These are phyloP conservation scores for Paxillus ammoniavirescens DNA, from an alignment of 768 basidiomycete species.

Conservation along the genomic window DNA sequence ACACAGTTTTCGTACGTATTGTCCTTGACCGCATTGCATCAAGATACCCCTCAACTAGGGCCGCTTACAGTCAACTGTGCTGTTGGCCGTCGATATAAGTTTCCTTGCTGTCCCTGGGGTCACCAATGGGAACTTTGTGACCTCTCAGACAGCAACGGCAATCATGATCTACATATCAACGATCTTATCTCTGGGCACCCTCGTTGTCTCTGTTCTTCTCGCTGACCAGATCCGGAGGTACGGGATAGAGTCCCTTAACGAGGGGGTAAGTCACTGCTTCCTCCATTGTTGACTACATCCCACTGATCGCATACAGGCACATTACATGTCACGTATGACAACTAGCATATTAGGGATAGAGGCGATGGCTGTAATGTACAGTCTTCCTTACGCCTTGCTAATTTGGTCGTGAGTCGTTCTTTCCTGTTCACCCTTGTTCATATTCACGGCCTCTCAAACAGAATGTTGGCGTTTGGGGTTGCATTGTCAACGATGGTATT, in stretches of 20 bases:
- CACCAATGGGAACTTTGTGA: neutral
- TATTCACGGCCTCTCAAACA: slow-evolving; percentile 1
- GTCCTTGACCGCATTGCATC: neutral
- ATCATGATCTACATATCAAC: slow-evolving; percentile 40
- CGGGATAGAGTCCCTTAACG: neutral
- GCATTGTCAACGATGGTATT: slow-evolving; percentile 26
- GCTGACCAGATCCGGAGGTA: slow-evolving; percentile 9
- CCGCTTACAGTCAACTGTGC: slow-evolving; percentile 41
- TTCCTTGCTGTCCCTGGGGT: slow-evolving; percentile 52
- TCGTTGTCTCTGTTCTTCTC: slow-evolving; percentile 36
- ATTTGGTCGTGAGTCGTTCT: slow-evolving; percentile 26
- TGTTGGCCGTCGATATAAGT: slow-evolving; percentile 51
- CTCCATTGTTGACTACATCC: neutral
- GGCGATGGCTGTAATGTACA: slow-evolving; percentile 30
- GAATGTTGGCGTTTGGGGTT: slow-evolving; percentile 24
- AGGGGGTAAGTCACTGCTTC: neutral
- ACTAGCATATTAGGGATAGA: slow-evolving; percentile 22
- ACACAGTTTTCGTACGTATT: slow-evolving; percentile 44
- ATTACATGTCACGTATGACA: slow-evolving; percentile 20
- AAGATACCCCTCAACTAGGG: neutral
- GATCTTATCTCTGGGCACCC: slow-evolving; percentile 32
- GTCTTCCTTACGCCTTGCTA: slow-evolving; percentile 29
- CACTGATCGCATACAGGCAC: slow-evolving; percentile 9
- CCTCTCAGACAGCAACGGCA: slow-evolving; percentile 10
- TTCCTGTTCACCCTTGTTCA: neutral